phyloP scores from a whole-genome alignment of 768 basidiomycete species.

The Kwoniella sp. region DNA sequence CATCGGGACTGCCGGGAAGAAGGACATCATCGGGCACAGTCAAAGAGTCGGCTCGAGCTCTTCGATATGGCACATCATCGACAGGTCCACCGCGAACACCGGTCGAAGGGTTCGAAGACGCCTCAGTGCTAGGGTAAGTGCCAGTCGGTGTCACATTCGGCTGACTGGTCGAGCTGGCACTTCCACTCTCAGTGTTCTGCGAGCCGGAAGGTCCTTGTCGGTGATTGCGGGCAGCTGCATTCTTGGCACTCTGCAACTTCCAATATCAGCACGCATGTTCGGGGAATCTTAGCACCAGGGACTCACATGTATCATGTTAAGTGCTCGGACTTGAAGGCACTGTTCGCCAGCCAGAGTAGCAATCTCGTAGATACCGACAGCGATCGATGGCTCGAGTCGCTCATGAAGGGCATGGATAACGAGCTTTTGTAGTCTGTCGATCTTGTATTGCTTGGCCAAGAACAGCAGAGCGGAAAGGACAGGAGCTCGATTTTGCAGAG shows the following conservation, averaged over 20 bases:
- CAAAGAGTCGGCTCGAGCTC: slow-evolving; percentile 32
- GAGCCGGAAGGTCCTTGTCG: slow-evolving; percentile 32
- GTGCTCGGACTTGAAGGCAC: slow-evolving; percentile 82
- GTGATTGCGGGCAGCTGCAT: slow-evolving; percentile 20
- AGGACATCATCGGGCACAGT: slow-evolving; percentile 25
- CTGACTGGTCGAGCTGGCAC: not conserved
- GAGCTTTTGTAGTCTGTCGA: slow-evolving; percentile 71
- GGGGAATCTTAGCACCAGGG: not conserved
- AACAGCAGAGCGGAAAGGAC: slow-evolving; percentile 84
- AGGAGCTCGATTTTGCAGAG: slow-evolving; percentile 85
- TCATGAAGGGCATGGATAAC: slow-evolving; percentile 96
- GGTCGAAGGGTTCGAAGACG: slow-evolving; percentile 7
- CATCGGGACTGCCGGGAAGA: not conserved
- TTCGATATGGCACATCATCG: slow-evolving; percentile 27
- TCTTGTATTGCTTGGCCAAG: slow-evolving; percentile 77
- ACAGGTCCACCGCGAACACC: slow-evolving; percentile 1
- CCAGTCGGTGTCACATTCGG: slow-evolving; percentile 11
- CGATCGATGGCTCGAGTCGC: slow-evolving; percentile 76
- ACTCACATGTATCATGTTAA: slow-evolving; percentile 49
- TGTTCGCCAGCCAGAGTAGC: slow-evolving; percentile 87
- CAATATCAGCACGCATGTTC: not conserved
- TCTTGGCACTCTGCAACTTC: slow-evolving; percentile 26
- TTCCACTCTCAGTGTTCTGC: slow-evolving; percentile 7
- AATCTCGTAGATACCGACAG: slow-evolving; percentile 91
- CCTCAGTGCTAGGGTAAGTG: not conserved